phyloP scores from a whole-genome alignment of 2,329 filamentous ascomycete species.

The Claviceps pazoutovae region DNA sequence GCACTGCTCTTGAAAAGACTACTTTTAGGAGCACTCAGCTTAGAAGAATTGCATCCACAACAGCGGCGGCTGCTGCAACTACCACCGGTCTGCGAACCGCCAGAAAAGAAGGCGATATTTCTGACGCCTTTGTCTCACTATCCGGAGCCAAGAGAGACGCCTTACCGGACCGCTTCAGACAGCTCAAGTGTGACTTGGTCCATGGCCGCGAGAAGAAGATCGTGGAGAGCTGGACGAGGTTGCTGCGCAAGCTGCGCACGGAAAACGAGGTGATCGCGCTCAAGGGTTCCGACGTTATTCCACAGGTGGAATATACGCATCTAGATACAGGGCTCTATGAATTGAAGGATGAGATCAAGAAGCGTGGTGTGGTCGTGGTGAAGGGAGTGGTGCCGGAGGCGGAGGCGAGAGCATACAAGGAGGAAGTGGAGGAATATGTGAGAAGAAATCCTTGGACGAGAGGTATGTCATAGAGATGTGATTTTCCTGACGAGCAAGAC shows the following conservation, averaged over 20 bases:
- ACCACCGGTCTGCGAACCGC: neutral
- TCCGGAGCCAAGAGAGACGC: conserved; percentile 31
- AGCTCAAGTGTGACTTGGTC: conserved; percentile 40
- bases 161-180: conserved; percentile 40
- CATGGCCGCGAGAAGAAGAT: conserved; percentile 34
- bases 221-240: conserved; percentile 31
- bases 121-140: conserved; percentile 46
- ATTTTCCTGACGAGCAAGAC: no score
- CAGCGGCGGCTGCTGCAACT: neutral
- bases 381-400: conserved; percentile 48
- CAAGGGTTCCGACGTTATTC: conserved; percentile 35
- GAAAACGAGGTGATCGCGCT: conserved; percentile 35
- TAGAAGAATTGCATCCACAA: conserved; percentile 1
- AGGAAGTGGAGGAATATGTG: conserved; percentile 50
- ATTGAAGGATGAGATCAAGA: conserved; percentile 36
- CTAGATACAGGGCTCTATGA: conserved; percentile 25
- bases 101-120: conserved; percentile 48
- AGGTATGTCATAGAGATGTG: conserved; percentile 18
- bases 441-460: conserved; percentile 45
- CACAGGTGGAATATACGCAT: conserved; percentile 33
- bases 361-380: conserved; percentile 50
- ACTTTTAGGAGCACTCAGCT: no score
- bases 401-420: conserved; percentile 52
- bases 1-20: no score
- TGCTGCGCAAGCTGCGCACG: conserved; percentile 28